Evolutionary conservation across 768 basidiomycete species (phyloP).

Genomic region (Lactarius deliciosus): DNA sequence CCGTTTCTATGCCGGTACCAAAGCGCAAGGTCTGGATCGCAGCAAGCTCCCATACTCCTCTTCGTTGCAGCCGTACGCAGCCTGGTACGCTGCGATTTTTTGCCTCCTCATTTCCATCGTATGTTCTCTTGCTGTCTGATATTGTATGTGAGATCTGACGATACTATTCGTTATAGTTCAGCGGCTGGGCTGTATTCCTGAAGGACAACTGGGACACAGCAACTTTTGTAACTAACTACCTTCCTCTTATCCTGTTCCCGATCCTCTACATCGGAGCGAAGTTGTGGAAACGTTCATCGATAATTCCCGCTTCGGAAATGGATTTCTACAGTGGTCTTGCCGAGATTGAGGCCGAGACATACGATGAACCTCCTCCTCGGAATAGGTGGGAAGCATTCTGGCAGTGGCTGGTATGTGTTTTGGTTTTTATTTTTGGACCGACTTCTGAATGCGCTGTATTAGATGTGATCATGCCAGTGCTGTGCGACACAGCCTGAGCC

Average conservation of each 20-base stretch:
- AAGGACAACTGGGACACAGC: slow-evolving; percentile 53
- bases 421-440: no score
- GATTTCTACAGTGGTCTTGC: slow-evolving; percentile 67
- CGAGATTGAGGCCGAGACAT: slow-evolving; percentile 38
- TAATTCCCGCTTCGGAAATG: slow-evolving; percentile 64
- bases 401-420: slow-evolving; percentile 61
- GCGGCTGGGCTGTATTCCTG: slow-evolving; percentile 53
- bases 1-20: slow-evolving; percentile 79
- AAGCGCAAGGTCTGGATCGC: slow-evolving; percentile 76
- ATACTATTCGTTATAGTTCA: slow-evolving; percentile 45
- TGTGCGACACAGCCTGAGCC: not conserved
- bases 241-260: slow-evolving; percentile 67
- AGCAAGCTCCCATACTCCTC: slow-evolving; percentile 66
- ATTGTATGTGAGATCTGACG: not conserved
- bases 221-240: slow-evolving; percentile 79
- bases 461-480: slow-evolving; percentile 4
- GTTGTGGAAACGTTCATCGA: slow-evolving; percentile 48
- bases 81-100: slow-evolving; percentile 47
- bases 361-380: slow-evolving; percentile 68
- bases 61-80: slow-evolving; percentile 67
- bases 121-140: slow-evolving; percentile 32
- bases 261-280: slow-evolving; percentile 64
- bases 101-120: slow-evolving; percentile 60
- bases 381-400: slow-evolving; percentile 71
- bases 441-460: not conserved